Evolutionary conservation across 257 asterid genomes (phyloP).

Genomic region (Buddleja alternifolia): DNA sequence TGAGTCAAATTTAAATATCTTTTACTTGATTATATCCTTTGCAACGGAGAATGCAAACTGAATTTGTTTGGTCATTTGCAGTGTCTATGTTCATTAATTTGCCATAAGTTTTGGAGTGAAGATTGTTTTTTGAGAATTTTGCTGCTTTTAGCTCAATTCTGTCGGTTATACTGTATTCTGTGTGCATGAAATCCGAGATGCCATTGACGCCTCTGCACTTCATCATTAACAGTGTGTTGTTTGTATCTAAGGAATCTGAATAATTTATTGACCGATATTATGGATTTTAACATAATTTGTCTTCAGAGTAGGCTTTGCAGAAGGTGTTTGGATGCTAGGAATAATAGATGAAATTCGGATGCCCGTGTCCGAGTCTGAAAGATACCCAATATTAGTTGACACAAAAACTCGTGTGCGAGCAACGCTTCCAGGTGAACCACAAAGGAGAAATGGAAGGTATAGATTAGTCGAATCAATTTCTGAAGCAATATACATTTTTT

Average conservation of each 20-base stretch:
- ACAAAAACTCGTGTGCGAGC: constrained; percentile 81
- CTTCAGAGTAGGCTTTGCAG: constrained; percentile 72
- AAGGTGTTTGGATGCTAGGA: constrained; percentile 94
- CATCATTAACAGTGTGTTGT: not conserved
- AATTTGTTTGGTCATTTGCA: not conserved
- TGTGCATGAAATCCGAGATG: too few relatives aligned
- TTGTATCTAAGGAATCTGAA: constrained; percentile 2
- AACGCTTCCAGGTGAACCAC: constrained; percentile 78
- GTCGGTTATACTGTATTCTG: not conserved
- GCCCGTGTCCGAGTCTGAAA: constrained; percentile 51
- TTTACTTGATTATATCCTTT: not conserved
- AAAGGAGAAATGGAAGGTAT: constrained; percentile 90
- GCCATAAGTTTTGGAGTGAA: not conserved
- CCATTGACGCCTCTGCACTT: too few relatives aligned
- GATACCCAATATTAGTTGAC: constrained; percentile 68
- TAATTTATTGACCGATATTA: constrained; percentile 17
- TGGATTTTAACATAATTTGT: constrained; percentile 34
- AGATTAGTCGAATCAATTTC: constrained; percentile 15
- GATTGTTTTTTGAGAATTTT: not conserved
- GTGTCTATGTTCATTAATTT: not conserved
- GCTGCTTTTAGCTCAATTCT: not conserved
- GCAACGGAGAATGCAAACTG: not conserved
- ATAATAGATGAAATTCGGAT: constrained; percentile 85
- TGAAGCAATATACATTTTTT: not conserved
- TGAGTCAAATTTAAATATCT: too few relatives aligned